Conservation (phyloP, 305 asterid genomes). For the Solanum hybrid region DNA sequence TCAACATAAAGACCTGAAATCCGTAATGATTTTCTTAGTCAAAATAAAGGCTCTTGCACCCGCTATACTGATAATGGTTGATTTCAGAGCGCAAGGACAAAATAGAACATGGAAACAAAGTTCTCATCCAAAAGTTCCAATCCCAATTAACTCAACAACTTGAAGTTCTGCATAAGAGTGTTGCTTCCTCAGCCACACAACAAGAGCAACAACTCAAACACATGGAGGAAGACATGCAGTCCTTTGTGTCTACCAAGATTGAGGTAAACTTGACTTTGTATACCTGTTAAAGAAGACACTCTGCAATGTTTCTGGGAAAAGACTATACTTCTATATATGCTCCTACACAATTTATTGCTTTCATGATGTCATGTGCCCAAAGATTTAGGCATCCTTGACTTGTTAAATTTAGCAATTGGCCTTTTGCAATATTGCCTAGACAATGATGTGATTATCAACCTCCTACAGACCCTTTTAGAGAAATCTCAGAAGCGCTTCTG, state of each 20-base stretch:
- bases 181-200: constrained; percentile 83
- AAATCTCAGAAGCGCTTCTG: neutral
- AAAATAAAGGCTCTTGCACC: constrained; percentile 5
- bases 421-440: neutral
- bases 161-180: constrained; percentile 68
- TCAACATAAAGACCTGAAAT: neutral
- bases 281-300: neutral
- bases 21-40: neutral
- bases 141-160: constrained; percentile 81
- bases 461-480: neutral
- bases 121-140: constrained; percentile 72
- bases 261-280: constrained; percentile 36
- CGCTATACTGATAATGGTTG: constrained; percentile 11
- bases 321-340: neutral
- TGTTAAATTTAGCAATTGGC: neutral
- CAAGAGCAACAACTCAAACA: constrained; percentile 81
- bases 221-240: constrained; percentile 98
- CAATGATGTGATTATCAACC: neutral
- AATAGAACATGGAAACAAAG: constrained; percentile 80
- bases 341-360: neutral
- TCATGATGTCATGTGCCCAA: neutral
- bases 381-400: neutral
- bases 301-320: neutral
- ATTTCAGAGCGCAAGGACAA: constrained; percentile 89
- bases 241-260: constrained; percentile 79